Conservation (phyloP, 2,329 filamentous ascomycete genomes). For the Emergomyces africanus region DNA sequence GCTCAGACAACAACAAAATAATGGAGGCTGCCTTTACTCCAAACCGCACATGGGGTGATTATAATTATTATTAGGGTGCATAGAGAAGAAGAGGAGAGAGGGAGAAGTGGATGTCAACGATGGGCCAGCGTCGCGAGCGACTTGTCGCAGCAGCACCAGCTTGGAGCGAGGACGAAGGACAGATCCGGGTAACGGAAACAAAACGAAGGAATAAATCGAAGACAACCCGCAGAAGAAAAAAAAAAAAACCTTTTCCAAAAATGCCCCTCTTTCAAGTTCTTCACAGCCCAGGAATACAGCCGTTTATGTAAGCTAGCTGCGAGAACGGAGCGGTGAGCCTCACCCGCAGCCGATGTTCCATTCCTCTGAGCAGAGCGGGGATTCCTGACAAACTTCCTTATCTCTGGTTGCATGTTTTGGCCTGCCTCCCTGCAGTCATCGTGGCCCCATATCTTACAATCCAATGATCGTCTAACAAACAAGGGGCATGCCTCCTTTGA, state of each 20-base stretch:
- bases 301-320: conserved; percentile 1
- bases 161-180: background rate
- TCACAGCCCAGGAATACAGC: background rate
- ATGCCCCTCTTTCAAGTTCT: background rate
- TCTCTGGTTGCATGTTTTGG: background rate
- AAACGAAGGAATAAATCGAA: background rate
- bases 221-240: background rate
- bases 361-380: background rate
- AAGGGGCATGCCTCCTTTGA: background rate
- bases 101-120: no score
- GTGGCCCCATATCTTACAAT: background rate
- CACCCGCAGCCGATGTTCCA: background rate
- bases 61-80: background rate
- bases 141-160: background rate
- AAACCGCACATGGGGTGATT: background rate
- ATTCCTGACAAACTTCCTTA: background rate
- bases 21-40: background rate
- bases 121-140: background rate
- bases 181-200: background rate
- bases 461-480: background rate
- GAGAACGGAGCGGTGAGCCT: background rate
- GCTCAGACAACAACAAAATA: background rate
- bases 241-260: background rate
- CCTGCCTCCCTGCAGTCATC: background rate
- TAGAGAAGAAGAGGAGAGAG: background rate